Evolutionary conservation across 2,329 filamentous ascomycete genomes (phyloP).

Genomic region (Fusarium oxysporum): DNA sequence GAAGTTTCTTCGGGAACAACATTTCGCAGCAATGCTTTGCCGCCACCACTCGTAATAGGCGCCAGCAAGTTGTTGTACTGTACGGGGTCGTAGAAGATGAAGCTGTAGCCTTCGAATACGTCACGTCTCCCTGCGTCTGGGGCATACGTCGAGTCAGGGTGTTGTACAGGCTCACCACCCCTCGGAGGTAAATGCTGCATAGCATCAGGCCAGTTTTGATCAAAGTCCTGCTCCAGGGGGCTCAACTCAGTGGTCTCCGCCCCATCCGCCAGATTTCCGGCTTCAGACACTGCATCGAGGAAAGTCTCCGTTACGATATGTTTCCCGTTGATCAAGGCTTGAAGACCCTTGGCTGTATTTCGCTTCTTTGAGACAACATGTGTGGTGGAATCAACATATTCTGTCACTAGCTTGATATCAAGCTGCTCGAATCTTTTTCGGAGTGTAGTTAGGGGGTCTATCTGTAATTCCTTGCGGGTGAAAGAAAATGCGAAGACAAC

Average conservation of each 20-base stretch:
- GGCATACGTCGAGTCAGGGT: constrained; percentile 75
- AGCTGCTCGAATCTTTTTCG: constrained; percentile 78
- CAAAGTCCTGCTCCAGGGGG: constrained; percentile 82
- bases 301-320: constrained; percentile 81
- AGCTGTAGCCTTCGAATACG: constrained; percentile 88
- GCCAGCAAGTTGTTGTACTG: constrained; percentile 83
- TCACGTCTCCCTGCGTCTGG: constrained; percentile 74
- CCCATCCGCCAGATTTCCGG: constrained; percentile 61
- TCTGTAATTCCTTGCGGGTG: constrained; percentile 75
- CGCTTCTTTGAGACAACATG: constrained; percentile 91
- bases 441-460: constrained; percentile 71
- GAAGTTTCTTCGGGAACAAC: constrained; percentile 72
- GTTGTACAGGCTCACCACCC: constrained; percentile 79
- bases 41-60: constrained; percentile 81
- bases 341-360: constrained; percentile 88
- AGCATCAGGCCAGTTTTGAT: constrained; percentile 81
- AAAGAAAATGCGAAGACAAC: constrained; percentile 86
- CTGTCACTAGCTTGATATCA: constrained; percentile 86
- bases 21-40: constrained; percentile 79
- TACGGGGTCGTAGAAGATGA: constrained; percentile 82
- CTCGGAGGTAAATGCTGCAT: constrained; percentile 77
- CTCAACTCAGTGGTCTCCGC: constrained; percentile 62
- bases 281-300: constrained; percentile 76
- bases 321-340: constrained; percentile 84
- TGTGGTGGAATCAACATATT: constrained; percentile 80